These are phyloP conservation scores for Fusarium clavum DNA, from an alignment of 2,329 filamentous ascomycete species.

Conservation along the genomic window DNA sequence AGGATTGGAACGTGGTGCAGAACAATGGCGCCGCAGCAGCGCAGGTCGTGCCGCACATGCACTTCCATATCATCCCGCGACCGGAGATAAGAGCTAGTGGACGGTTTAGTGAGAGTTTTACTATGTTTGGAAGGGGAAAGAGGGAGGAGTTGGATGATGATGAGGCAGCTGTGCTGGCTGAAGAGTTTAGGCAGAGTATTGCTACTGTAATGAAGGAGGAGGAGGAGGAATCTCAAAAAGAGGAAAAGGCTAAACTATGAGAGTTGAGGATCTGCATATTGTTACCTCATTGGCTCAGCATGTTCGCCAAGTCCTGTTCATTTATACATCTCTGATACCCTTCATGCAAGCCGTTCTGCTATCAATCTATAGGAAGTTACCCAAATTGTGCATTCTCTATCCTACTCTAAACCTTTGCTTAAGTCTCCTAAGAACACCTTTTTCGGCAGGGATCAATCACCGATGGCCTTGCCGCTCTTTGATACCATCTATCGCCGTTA, in stretches of 20 bases:
- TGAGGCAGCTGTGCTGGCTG: slow-evolving; percentile 72
- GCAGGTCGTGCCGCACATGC: slow-evolving; percentile 92
- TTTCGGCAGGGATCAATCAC: slow-evolving; percentile 77
- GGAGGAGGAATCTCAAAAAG: slow-evolving; percentile 29
- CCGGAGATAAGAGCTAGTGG: slow-evolving; percentile 72
- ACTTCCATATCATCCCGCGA: slow-evolving; percentile 93
- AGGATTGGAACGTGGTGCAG: slow-evolving; percentile 96
- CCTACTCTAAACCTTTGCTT: slow-evolving; percentile 62
- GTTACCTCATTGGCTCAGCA: slow-evolving; percentile 21
- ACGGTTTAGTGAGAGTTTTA: slow-evolving; percentile 73
- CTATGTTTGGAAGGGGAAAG: slow-evolving; percentile 82
- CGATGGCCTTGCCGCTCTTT: slow-evolving; percentile 82
- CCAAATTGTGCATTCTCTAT: neutral
- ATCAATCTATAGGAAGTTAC: neutral
- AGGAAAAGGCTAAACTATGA: slow-evolving; percentile 54
- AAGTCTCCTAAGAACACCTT: slow-evolving; percentile 86
- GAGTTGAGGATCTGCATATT: slow-evolving; percentile 17
- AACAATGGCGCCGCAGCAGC: slow-evolving; percentile 92
- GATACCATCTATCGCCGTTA: slow-evolving; percentile 74
- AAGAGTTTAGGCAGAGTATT: slow-evolving; percentile 62
- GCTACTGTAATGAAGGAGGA: slow-evolving; percentile 59
- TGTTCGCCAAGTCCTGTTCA: neutral
- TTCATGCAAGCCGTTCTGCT: slow-evolving; percentile 7
- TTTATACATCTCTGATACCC: slow-evolving; percentile 21
- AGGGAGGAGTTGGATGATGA: slow-evolving; percentile 82